Evolutionary conservation across 106 monocot genomes (phyloP), one percentile per base, ranked within the genome.

Genomic region (Chionographis japonica): DNA sequence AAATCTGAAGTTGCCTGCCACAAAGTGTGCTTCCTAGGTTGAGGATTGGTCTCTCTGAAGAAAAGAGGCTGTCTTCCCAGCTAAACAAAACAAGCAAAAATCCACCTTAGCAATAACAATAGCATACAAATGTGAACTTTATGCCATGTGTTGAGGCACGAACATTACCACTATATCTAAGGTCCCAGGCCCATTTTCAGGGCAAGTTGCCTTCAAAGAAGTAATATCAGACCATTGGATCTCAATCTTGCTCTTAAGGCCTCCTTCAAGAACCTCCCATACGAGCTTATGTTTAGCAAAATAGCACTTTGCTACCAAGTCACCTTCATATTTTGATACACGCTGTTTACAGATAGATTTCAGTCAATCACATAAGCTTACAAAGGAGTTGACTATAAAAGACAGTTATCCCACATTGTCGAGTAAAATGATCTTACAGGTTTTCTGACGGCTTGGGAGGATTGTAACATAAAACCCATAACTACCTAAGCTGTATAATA

Each of bases 181-280:
- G 65, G 86, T 90, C 51, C 82, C 79, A 66, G 71, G 68, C 11
- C 61, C 75, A 72, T 80, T 80, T 52, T 90, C 90, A 53, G 86
- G 56, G 57, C 65, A 90, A 37, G 73, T 69, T 58, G 86, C 86
- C 71, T 86, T 90, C 7, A 90, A 17, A 6, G 77, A 78, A 12
- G 75, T 83, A 64, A 90, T 86, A 65, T 90, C 83, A 46, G 90
- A 83, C 90, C 90, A 90, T 37, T 83, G 83, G 43, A 90, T 83
- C 58, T 90, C 90, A 63, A 90, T 90, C 75, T 90, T 90, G 68
- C 86, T 90, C 76, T 90, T 90, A 4, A 90, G 78, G 59, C 90
- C 86, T 8, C 75, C 90, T 46, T 90, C 80, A 56, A 86, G 80
- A 70, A 90, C 83, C 73, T 90, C 90, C 90, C 90, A 90, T 10